Evolutionary conservation across 2,329 filamentous ascomycete species (phyloP), one percentile per base, ranked within the genome.

Genomic region (Sarocladiaceae sp.): DNA sequence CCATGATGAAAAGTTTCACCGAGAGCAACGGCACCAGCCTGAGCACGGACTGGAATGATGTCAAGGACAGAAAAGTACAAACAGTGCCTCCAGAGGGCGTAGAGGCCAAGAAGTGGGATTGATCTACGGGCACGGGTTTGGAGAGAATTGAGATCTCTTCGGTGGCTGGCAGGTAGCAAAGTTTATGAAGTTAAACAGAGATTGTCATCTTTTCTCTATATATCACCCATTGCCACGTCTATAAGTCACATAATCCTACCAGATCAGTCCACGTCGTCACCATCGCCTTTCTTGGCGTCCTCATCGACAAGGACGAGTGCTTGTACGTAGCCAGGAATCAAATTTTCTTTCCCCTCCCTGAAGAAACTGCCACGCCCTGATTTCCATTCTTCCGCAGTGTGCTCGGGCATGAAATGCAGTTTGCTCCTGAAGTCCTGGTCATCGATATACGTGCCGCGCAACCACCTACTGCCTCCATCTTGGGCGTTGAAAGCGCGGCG

Each of bases 1-100:
- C 93, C 7, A 98, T 98, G 93, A 88, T 94, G 80, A 98, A 98
- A 78, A 95, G 88, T 59, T 97, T 88, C 58, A 74, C 81, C 12
- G 91, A 98, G 72, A 96, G 90, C 63, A 93, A 94, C 54, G 93
- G 93, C 4, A 98, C 93, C 0, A 78, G 86, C 3, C 68, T 98
- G 41, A 96, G 88, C 63, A 98, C 93, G 0, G 88, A 91, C 60
- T 98, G 93, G 93, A 66, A 69, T 9, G 85, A 95, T 49, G 91
- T 96, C 16, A 78, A 79, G 42, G 76, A 73, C 50, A 80, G 78
- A 15, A 83, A 68, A 19, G 85, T 96, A 20, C 78, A 87, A 59
- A 85, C 82, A 0, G 65, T 70, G 27, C 85, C 88, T 7, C 88
- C 88, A 0, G 83, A 89, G 37, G 88, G 88, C 0, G 81, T 88